Evolutionary conservation across 169 alveolate genomes (phyloP).

Genomic region (Cryptosporidium ubiquitum): DNA sequence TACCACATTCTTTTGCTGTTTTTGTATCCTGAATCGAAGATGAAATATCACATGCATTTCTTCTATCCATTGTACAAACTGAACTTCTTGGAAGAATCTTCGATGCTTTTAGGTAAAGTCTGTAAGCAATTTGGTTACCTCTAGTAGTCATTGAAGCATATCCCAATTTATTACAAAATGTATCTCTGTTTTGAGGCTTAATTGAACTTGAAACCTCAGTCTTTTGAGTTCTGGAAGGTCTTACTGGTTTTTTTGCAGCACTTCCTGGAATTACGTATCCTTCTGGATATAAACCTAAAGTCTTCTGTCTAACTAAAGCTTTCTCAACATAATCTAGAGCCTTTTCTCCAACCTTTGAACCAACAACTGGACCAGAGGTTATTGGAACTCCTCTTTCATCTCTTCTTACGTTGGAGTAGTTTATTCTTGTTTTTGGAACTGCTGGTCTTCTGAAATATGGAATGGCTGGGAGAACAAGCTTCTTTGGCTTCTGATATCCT

Average conservation of each 20-base stretch:
- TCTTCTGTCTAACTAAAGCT: constrained; percentile 51
- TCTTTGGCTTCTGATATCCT: constrained; percentile 14
- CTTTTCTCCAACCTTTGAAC: constrained; percentile 49
- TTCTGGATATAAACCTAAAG: constrained; percentile 45
- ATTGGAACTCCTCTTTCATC: constrained; percentile 73
- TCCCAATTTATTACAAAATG: constrained; percentile 41
- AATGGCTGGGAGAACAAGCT: constrained; percentile 40
- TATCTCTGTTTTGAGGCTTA: constrained; percentile 23
- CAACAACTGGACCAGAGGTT: constrained; percentile 59
- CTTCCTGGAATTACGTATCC: constrained; percentile 44
- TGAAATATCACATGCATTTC: constrained; percentile 51
- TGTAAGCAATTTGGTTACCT: constrained; percentile 37
- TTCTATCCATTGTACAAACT: constrained; percentile 39
- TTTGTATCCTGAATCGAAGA: constrained; percentile 28
- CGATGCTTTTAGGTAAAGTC: constrained; percentile 32
- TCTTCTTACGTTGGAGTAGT: constrained; percentile 13
- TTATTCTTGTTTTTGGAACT: background rate
- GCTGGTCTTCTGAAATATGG: constrained; percentile 31
- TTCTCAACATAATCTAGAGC: constrained; percentile 63
- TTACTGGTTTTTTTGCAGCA: constrained; percentile 8
- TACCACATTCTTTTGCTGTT: constrained; percentile 32
- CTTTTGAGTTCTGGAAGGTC: background rate
- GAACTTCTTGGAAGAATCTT: constrained; percentile 57
- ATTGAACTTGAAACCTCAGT: constrained; percentile 6
- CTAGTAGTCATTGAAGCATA: constrained; percentile 15